A percentile compares a stretch with the other conserved stretches of the same genome.
These are phyloP conservation scores for Capsicum pubescens DNA, from an alignment of 257 asterid genomes.

Conservation along the genomic window DNA sequence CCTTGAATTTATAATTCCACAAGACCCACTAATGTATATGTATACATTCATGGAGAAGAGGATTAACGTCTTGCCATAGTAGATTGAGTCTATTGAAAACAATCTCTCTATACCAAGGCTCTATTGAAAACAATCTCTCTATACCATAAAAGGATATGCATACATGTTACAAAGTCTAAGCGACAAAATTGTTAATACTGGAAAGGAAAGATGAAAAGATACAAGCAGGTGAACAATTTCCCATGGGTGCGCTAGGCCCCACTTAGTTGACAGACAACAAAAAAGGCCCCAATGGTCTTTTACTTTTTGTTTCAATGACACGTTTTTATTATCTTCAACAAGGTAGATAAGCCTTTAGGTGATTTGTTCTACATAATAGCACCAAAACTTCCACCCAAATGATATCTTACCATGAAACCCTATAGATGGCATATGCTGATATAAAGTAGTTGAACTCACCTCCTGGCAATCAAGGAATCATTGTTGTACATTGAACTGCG, in stretches of 20 bases:
- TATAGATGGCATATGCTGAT: neutral
- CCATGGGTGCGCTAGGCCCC: neutral
- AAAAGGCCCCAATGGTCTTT: neutral
- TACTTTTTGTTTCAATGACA: neutral
- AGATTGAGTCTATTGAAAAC: no score
- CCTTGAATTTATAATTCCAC: conserved; percentile 17
- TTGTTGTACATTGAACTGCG: conserved; percentile 89
- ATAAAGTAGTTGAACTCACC: conserved; percentile 47
- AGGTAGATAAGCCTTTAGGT: neutral
- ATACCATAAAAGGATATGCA: neutral
- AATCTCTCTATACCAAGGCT: no score
- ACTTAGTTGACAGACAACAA: neutral
- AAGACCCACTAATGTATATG: neutral
- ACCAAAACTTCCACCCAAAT: conserved; percentile 18
- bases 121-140: no score
- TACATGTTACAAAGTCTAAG: conserved; percentile 2
- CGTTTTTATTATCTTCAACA: neutral
- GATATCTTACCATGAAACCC: conserved; percentile 14
- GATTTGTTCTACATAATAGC: neutral
- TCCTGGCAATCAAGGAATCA: conserved; percentile 72
- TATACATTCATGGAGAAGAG: neutral
- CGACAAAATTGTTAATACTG: neutral
- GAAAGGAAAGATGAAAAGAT: neutral
- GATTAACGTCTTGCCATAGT: neutral
- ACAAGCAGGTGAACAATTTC: neutral